phyloP scores from a whole-genome alignment of 228 moss, liverwort and hornwort genomes.

The Sphagnum fallax region DNA sequence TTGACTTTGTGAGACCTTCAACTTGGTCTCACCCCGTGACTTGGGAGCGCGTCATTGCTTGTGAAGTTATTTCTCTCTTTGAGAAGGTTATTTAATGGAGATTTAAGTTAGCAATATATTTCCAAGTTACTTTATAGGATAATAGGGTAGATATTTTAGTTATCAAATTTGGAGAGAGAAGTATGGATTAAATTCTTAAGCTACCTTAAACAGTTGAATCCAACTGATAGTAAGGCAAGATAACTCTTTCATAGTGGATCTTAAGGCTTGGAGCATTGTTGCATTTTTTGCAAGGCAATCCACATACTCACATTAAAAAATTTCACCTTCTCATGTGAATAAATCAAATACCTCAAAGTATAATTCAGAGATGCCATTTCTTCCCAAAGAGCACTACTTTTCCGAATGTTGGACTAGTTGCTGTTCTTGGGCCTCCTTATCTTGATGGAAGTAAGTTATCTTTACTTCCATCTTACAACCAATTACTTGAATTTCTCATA shows the following conservation, averaged over 20 bases:
- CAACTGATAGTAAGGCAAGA: too few relatives aligned
- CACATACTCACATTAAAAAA: slow-evolving; percentile 19
- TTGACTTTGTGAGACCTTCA: too few relatives aligned
- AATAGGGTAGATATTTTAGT: background rate
- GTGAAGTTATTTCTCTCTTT: slow-evolving; percentile 42
- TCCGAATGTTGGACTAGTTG: too few relatives aligned
- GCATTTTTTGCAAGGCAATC: slow-evolving; percentile 34
- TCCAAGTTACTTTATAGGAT: background rate
- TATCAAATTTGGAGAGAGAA: background rate
- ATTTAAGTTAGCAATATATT: too few relatives aligned
- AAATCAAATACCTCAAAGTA: background rate
- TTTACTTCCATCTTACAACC: too few relatives aligned
- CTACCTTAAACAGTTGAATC: background rate
- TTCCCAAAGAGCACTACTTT: too few relatives aligned
- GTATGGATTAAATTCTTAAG: background rate
- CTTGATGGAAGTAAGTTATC: too few relatives aligned
- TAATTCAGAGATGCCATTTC: too few relatives aligned
- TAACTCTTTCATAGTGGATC: slow-evolving; percentile 14
- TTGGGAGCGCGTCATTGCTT: too few relatives aligned
- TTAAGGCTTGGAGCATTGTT: slow-evolving; percentile 30
- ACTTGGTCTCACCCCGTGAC: too few relatives aligned
- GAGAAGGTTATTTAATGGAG: background rate
- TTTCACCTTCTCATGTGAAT: background rate
- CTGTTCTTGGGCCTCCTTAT: too few relatives aligned
- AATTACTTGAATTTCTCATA: too few relatives aligned